A percentile compares a stretch with the other conserved stretches of the same genome.
Conservation (phyloP, 2,329 filamentous ascomycete species). For the Paraphoma chrysanthemicola region DNA sequence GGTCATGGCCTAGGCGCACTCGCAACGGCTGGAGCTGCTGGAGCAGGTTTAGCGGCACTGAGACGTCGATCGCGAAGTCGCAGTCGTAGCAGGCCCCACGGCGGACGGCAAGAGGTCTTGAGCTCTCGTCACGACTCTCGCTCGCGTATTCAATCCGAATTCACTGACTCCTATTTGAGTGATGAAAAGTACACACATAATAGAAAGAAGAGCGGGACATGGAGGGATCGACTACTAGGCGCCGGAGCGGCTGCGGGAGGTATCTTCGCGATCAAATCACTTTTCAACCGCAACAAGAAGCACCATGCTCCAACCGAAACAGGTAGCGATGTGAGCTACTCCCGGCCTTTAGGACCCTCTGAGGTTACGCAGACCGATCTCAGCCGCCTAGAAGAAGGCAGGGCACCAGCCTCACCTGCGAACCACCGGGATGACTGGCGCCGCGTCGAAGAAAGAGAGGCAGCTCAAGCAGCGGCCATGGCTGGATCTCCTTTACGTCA, state of each 20-base stretch:
- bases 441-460: conserved; percentile 47
- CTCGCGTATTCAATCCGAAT: conserved; percentile 31
- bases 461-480: conserved; percentile 46
- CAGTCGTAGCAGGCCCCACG: conserved; percentile 37
- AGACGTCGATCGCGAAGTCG: conserved; percentile 51
- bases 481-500: conserved; percentile 57
- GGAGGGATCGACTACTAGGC: conserved; percentile 55
- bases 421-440: conserved; percentile 44
- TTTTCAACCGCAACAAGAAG: conserved; percentile 62
- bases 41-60: conserved; percentile 64
- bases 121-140: conserved; percentile 46
- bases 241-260: conserved; percentile 52
- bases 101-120: conserved; percentile 36
- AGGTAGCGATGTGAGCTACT: conserved; percentile 61
- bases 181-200: conserved; percentile 53
- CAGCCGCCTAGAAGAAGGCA: conserved; percentile 61
- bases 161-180: conserved; percentile 43
- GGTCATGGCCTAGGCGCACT: conserved; percentile 53
- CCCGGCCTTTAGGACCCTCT: conserved; percentile 57
- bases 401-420: conserved; percentile 56
- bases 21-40: conserved; percentile 63
- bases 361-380: conserved; percentile 57
- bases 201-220: conserved; percentile 44
- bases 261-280: conserved; percentile 58
- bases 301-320: conserved; percentile 52